Evolutionary conservation across 2,329 filamentous ascomycete species (phyloP).

Genomic region (Sporothrix brasiliensis): DNA sequence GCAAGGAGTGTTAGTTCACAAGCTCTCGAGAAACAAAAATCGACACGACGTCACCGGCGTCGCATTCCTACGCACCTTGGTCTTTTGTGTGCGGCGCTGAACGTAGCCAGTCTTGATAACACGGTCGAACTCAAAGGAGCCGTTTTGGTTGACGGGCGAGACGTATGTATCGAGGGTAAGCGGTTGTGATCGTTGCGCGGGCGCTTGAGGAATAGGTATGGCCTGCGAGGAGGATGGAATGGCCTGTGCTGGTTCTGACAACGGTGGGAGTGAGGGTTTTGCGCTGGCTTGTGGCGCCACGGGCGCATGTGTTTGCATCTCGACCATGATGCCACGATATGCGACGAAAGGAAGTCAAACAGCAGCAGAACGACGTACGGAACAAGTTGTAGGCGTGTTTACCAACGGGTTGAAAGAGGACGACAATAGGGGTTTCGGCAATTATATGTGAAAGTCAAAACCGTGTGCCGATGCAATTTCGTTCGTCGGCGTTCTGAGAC

Average conservation of each 20-base stretch:
- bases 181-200: constrained; percentile 46
- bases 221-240: constrained; percentile 17
- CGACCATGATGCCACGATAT: constrained; percentile 36
- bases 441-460: not conserved
- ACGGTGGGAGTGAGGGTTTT: constrained; percentile 20
- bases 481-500: not conserved
- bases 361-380: not conserved
- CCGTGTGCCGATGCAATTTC: constrained; percentile 12
- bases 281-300: constrained; percentile 34
- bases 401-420: not conserved
- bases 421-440: not conserved
- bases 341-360: constrained; percentile 1
- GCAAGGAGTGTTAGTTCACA: constrained; percentile 24
- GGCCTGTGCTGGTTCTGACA: not conserved
- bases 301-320: constrained; percentile 38
- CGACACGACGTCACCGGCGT: not conserved
- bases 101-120: constrained; percentile 88
- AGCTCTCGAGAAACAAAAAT: not conserved
- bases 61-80: constrained; percentile 65
- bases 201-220: constrained; percentile 34
- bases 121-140: constrained; percentile 93
- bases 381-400: not conserved
- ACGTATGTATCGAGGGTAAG: constrained; percentile 63
- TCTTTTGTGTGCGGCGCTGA: constrained; percentile 87
- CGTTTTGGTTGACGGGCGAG: constrained; percentile 89